Percentiles rank a stretch among this genome's conserved stretches.
These are phyloP conservation scores for Radiomyces spectabilis DNA, from an alignment of 192 early-diverging fungal genomes.

Conservation along the genomic window DNA sequence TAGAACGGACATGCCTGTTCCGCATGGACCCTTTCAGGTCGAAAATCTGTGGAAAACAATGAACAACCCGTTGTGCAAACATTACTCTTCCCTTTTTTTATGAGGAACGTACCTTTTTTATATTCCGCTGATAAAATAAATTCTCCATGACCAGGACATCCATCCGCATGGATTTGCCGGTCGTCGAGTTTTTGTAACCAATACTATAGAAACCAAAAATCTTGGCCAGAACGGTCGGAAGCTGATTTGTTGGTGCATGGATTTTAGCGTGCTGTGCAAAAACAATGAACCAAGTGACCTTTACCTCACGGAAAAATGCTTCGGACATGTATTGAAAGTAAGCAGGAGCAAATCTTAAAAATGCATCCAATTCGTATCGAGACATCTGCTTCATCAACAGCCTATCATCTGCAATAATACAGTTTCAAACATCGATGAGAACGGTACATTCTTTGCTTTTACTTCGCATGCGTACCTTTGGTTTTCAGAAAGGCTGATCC, in stretches of 20 bases:
- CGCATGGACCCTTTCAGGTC: constrained; percentile 94
- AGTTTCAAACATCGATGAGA: constrained; percentile 8
- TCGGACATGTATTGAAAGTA: constrained; percentile 86
- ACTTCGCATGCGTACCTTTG: constrained; percentile 30
- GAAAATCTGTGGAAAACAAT: constrained; percentile 51
- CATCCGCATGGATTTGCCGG: constrained; percentile 79
- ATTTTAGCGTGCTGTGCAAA: no score
- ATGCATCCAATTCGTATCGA: constrained; percentile 76
- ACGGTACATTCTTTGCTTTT: background rate
- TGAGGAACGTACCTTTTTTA: constrained; percentile 45
- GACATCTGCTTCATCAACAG: constrained; percentile 89
- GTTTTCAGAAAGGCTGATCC: constrained; percentile 90
- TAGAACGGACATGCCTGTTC: constrained; percentile 87
- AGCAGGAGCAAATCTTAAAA: constrained; percentile 81
- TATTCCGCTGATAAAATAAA: constrained; percentile 79
- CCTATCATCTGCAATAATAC: constrained; percentile 60
- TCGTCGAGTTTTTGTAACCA: constrained; percentile 76
- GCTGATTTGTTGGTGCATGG: no score
- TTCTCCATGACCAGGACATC: constrained; percentile 96
- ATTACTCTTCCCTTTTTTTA: background rate
- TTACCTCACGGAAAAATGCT: constrained; percentile 70
- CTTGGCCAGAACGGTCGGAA: constrained; percentile 79
- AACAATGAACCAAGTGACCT: no score
- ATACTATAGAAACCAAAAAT: constrained; percentile 92
- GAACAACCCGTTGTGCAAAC: background rate